phyloP scores from a whole-genome alignment of 1,284 basidiomycete genomes.

The Rugiboletus extremiorientalis region DNA sequence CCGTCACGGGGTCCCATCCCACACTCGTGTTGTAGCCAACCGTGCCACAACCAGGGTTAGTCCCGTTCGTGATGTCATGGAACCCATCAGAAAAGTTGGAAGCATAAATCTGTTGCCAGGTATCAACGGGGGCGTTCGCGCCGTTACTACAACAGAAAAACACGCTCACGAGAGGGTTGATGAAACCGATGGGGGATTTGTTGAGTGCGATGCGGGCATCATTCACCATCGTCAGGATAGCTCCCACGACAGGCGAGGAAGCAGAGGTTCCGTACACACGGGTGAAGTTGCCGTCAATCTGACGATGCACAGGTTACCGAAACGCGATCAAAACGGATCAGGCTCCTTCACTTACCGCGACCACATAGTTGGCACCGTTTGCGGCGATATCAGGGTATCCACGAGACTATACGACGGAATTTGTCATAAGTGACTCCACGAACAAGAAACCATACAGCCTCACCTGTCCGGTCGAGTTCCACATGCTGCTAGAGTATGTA shows the following conservation, averaged over 20 bases:
- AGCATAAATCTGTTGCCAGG: constrained; percentile 25
- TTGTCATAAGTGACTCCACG: neutral
- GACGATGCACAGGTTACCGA: neutral
- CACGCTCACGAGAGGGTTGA: constrained; percentile 38
- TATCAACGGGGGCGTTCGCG: neutral
- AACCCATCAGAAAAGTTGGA: constrained; percentile 27
- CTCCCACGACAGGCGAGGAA: constrained; percentile 43
- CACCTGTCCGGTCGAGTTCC: constrained; percentile 51
- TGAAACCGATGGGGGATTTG: constrained; percentile 42
- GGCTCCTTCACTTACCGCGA: constrained; percentile 19
- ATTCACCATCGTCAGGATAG: constrained; percentile 49
- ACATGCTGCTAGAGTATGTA: constrained; percentile 38
- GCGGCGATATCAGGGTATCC: constrained; percentile 47
- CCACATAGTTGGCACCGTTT: constrained; percentile 45
- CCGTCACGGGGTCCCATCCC: constrained; percentile 45
- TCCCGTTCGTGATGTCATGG: constrained; percentile 47
- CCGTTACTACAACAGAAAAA: neutral
- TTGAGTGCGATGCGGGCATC: constrained; percentile 42
- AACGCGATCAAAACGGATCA: neutral
- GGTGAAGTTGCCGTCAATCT: constrained; percentile 37
- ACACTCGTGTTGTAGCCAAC: constrained; percentile 35
- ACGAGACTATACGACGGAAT: constrained; percentile 26
- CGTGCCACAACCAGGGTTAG: constrained; percentile 43
- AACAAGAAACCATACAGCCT: constrained; percentile 3
- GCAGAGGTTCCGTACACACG: constrained; percentile 42